Base-by-base conservation (phyloP, 2,329 filamentous ascomycete genomes). In the Penicillium vulpinum region DNA sequence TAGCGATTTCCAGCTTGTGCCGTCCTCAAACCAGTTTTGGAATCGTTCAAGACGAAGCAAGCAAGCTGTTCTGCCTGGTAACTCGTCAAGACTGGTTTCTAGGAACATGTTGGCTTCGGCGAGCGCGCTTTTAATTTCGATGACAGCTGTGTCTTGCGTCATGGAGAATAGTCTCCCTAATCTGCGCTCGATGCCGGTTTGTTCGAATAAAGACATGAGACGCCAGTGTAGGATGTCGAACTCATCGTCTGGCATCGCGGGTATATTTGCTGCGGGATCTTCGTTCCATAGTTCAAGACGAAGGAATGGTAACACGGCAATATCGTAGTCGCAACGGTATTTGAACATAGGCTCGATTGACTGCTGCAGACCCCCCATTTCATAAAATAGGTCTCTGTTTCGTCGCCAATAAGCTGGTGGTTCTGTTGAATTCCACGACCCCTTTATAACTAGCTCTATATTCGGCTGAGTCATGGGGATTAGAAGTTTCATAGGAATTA, bases 241-340 rank as follows among this genome's bases (percentile, higher is more conserved):
- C 11, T 35, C 9, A 1, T 31, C 16, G 13, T 51, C 21, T 51
- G 49, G 21, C 21, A 51, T 22, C 4, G 21, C 18, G 16, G 47
- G 38, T 10, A 45, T 15, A n/a, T 13, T 46, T 35, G 3, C 31
- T 39, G 6, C 9, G 4, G 50, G 41, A 22, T 43, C 10, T 10
- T 47, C 3, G 13, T 51, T 4, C 52, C 56, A 59, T 16, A 36
- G n/a, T 5, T 31, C 10, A 4, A 47, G 38, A 26, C 43, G 36
- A 18, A 40, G 3, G 18, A 56, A 59, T 13, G 57, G 54, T 18
- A 59, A 13, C 8, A 56, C n/a, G 7, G 28, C 48, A 22, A 59
- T 45, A 18, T 59, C 53, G 11, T 41, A n/a, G 38, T 59, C 53
- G 1, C 48, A 44, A 13, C 38, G 24, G 46, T 41, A 44, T 28